phyloP scores from a whole-genome alignment of 1,284 basidiomycete genomes.

The Ceratobasidium sp. region DNA sequence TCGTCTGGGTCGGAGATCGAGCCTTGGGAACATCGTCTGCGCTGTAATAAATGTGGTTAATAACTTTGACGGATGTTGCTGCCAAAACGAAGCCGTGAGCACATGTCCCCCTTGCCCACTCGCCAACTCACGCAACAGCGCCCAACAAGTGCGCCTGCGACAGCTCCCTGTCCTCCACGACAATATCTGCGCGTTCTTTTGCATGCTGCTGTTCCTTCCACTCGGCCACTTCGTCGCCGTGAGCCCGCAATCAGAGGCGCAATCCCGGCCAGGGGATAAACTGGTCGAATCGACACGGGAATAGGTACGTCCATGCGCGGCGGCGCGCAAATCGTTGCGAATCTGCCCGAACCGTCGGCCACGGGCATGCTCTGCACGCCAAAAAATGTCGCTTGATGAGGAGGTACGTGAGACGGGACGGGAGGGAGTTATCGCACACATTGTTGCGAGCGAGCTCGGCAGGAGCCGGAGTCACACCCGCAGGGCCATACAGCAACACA shows the following conservation, averaged over 20 bases:
- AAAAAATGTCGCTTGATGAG: slow-evolving; percentile 19
- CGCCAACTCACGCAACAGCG: no score
- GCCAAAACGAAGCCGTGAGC: no score
- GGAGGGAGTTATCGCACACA: slow-evolving; percentile 12
- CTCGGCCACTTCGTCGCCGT: slow-evolving; percentile 20
- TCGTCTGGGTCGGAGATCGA: no score
- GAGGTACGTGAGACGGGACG: neutral
- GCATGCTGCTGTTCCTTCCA: slow-evolving; percentile 3
- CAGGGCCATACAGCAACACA: no score
- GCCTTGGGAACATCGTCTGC: no score
- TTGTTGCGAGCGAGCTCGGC: slow-evolving; percentile 2
- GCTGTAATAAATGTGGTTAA: no score
- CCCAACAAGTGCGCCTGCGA: no score
- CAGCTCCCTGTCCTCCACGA: slow-evolving; percentile 23
- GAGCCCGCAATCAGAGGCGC: slow-evolving; percentile 12
- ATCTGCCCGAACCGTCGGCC: slow-evolving; percentile 3
- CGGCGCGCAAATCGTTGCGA: slow-evolving; percentile 13
- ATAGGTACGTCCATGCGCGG: no score
- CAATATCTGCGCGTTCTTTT: slow-evolving; percentile 20
- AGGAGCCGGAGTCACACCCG: no score
- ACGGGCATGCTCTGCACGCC: slow-evolving; percentile 15
- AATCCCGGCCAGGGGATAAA: slow-evolving; percentile 14
- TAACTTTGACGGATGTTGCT: no score
- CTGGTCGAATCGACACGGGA: neutral
- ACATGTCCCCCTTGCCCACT: no score